Base-by-base conservation (phyloP, 306 rosid species). In the Sophora flavescens region DNA sequence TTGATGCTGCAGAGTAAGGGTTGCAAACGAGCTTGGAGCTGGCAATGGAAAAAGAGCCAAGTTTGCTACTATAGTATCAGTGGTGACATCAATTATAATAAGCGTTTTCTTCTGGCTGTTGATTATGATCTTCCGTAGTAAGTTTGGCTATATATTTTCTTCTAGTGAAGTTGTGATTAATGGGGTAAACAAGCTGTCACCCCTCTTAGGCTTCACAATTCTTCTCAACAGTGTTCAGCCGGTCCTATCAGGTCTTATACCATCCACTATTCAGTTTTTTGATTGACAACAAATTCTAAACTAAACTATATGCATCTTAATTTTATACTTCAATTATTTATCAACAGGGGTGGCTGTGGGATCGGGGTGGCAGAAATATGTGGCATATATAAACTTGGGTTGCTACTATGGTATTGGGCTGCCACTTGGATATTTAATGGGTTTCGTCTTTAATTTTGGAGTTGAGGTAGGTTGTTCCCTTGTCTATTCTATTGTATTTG, bases 11-110 rank as follows among this genome's bases (percentile, higher is more conserved):
- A 88, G 97, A 81, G 96, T 89, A 32, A 82, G 97, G 64, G 96
- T 92, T 6, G 89, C 93, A 38, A 89, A 89, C 22, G 97, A 92
- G 79, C 91, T 92, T 5, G 97, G 96, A 79, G 93, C 93, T 26
- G 89, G 94, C 3, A 88, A 89, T 38, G 91, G 91, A 5, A 80
- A 81, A 80, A 89, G 89, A 62, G 97, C 97, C 13, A 85, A 79
- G 66, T 89, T 89, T 79, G 97, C 97, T 0, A 83, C 96, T 0
- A 39, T 0, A 26, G 90, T 92, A 4, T 75, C 97, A 2, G 93
- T 89, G 54, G 54, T 54, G 33, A 86, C 89, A 3, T 92, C 96
- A 3, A 0, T 59, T 2, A 9, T 77, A 70, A 87, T 92, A 3
- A 84, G 93, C 0, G 15, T 82, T 15, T 77, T 90, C 80, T 90